Evolutionary conservation across 768 basidiomycete genomes (phyloP), one percentile per base, ranked within the genome.

Genomic region (Tylopilus felleus): DNA sequence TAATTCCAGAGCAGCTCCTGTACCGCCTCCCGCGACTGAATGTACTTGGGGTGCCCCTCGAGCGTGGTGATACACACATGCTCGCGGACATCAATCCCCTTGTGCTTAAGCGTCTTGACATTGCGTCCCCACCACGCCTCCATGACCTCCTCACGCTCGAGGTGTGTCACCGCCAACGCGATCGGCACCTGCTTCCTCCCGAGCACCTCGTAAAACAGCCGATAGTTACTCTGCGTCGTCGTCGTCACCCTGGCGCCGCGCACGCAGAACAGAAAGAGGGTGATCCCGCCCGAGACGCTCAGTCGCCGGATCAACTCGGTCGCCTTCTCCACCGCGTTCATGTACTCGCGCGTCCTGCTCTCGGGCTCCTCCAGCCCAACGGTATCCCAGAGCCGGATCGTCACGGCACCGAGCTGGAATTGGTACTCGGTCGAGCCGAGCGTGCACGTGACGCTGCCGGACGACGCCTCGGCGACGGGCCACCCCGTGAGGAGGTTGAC

Each of bases 151-250:
- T 71, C 70, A 2, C 65, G 52, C 48, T 75, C 75, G 5, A 77
- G 65, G 23, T 75, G 72, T 0, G 74, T 77, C 10, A 78, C 57
- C 22, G 67, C 73, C 17, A 77, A 49, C 4, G 73, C 65, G 35
- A 72, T 68, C 19, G 76, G 77, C 13, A 77, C 76, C 29, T 65
- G 51, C 28, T 55, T 56, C 48, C 59, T 65, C 38, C 77, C 77
- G 5, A 78, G 71, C 33, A 76, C 67, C 45, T 77, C 69, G 38
- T 68, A 58, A 60, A 77, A 76, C 17, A 77, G 53, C 3, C 59
- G 52, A 27, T 70, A 74, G 39, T 72, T 74, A 43, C 53, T 69
- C 55, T 59, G 61, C 49, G 60, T 60, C 42, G 63, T 65, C 25
- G 59, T 59, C 6, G 65, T 73, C 43, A 68, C 60, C 53, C 68